phyloP scores from a whole-genome alignment of 139 green algal species.

The Chlorella sp. region DNA sequence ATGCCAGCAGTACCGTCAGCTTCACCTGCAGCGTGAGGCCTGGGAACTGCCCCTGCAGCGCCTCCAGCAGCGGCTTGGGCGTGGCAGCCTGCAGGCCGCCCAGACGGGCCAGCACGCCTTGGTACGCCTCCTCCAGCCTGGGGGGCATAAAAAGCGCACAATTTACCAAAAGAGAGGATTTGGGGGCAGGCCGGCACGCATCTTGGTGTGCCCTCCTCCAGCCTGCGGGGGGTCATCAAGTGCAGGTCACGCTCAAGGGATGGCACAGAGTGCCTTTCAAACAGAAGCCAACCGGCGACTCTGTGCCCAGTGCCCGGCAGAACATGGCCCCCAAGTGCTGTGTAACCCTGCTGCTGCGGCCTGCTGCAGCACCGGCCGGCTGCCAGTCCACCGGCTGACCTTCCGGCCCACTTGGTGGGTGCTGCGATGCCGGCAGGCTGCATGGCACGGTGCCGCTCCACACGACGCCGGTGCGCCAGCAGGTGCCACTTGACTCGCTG shows the following conservation, averaged over 20 bases:
- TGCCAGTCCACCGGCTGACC: not conserved
- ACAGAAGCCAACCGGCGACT: no score
- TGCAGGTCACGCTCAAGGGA: no score
- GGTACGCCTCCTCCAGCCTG: not conserved
- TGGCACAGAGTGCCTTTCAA: no score
- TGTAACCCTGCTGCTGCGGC: no score
- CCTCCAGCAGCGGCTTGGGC: not conserved
- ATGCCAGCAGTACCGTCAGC: not conserved
- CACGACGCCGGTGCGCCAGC: not conserved
- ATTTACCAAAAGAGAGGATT: no score
- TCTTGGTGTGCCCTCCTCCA: no score
- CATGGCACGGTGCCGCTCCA: not conserved
- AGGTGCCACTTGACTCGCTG: not conserved
- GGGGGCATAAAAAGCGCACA: no score
- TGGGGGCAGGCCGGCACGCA: no score
- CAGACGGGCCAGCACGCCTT: not conserved
- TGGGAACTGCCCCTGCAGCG: not conserved
- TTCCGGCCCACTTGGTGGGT: conserved; percentile 1
- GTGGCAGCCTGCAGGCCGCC: not conserved
- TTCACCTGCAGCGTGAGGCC: not conserved
- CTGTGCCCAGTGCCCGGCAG: not conserved
- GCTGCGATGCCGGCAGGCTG: not conserved
- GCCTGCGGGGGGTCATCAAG: not conserved
- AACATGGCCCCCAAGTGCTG: no score
- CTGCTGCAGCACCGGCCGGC: not conserved